Evolutionary conservation across 2,329 filamentous ascomycete species (phyloP), one percentile per base, ranked within the genome.

Genomic region (Neonectria magnoliae): DNA sequence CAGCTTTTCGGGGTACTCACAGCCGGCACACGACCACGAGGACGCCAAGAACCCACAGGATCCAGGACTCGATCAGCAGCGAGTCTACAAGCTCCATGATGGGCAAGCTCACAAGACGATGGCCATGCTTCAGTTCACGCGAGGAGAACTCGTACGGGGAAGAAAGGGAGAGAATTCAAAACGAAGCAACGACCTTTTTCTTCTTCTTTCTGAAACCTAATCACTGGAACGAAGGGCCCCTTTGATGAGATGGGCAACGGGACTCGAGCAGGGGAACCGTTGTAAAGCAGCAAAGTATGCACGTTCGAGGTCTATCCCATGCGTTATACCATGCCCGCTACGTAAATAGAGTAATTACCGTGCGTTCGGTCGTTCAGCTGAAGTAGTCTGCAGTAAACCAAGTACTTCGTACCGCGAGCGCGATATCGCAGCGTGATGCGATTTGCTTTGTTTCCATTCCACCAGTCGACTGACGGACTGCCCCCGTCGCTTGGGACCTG

Each of bases 11-110:
- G 13, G 16, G 33, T 53, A 68, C 71, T 70, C 51, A 73, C 67
- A 77, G 38, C 4, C 75, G 72, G 18, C 69, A 71, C 3, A 22
- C 61, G 11, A 77, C 75, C 3, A 75, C 51, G 4, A 70, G 33
- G 5, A 76, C 66, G 6, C 75, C 75, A 45, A 73, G 27, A 2
- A 57, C 66, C 66, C 73, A 77, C 7, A 77, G 71, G 16, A 73
- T 58, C 75, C 75, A 77, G 16, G 75, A 77, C 66, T 77, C 75
- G 6, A 77, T 62, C 22, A 68, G 52, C 52, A 77, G 50, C 18
- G 66, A 68, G 2, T 72, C 67, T 20, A 56, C 56, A 10, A 77
- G 67, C 4, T 76, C 70, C 75, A 77, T 77, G 45, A 11, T 65
- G 45, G 51, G 51, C 29, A 13, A 29, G 5, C 10, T 47, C 11